These are phyloP conservation scores for Tolypocladium nubicola DNA, from an alignment of 2,329 filamentous ascomycete genomes.

Conservation along the genomic window DNA sequence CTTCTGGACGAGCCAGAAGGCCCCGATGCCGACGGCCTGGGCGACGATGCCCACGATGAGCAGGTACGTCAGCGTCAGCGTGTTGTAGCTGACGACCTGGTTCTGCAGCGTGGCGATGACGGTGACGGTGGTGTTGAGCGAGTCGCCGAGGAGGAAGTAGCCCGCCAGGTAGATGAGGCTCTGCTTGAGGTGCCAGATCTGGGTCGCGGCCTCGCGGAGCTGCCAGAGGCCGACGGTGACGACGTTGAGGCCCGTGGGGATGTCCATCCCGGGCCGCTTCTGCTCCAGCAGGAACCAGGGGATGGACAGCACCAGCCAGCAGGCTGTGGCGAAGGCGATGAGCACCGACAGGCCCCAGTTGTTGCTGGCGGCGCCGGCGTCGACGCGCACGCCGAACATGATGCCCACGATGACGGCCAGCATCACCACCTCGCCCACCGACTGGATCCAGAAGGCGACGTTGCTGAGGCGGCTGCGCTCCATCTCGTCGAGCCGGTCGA, in stretches of 20 bases:
- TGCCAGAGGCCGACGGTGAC: slow-evolving; percentile 53
- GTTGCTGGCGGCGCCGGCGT: slow-evolving; percentile 47
- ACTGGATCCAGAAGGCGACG: slow-evolving; percentile 53
- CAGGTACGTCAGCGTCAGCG: slow-evolving; percentile 53
- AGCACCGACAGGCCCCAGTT: slow-evolving; percentile 57
- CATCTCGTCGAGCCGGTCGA: slow-evolving; percentile 50
- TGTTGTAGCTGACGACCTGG: slow-evolving; percentile 53
- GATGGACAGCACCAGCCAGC: slow-evolving; percentile 52
- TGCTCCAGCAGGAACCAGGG: slow-evolving; percentile 61
- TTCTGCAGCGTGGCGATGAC: slow-evolving; percentile 58
- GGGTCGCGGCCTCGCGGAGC: slow-evolving; percentile 42
- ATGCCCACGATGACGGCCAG: slow-evolving; percentile 55
- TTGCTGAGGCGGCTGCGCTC: slow-evolving; percentile 55
- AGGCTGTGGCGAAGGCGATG: slow-evolving; percentile 53
- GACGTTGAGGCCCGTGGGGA: slow-evolving; percentile 30
- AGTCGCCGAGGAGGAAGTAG: slow-evolving; percentile 61
- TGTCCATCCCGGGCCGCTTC: slow-evolving; percentile 43
- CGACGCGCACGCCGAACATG: slow-evolving; percentile 49
- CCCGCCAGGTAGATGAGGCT: slow-evolving; percentile 54
- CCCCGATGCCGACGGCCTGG: slow-evolving; percentile 51
- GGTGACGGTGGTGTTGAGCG: slow-evolving; percentile 59
- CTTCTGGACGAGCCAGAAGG: slow-evolving; percentile 52
- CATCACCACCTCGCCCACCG: slow-evolving; percentile 49
- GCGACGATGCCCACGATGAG: slow-evolving; percentile 55
- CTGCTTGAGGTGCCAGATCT: slow-evolving; percentile 56